Evolutionary conservation across 768 basidiomycete species (phyloP), one percentile per base, ranked within the genome.

Genomic region (Pulveroboletus ravenelii): DNA sequence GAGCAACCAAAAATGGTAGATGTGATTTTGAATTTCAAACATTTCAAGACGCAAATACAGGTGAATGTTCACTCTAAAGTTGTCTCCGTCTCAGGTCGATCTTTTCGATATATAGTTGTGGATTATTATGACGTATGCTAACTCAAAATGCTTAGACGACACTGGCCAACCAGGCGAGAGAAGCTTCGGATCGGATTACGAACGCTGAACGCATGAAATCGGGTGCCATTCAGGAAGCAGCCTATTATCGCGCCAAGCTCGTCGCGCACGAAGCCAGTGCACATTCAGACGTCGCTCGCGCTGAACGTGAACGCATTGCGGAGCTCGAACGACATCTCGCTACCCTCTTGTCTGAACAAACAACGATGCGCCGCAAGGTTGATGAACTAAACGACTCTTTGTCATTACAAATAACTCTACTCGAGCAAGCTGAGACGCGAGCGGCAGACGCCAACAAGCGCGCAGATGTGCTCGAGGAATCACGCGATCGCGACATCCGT

Each of bases 221-320:
- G 7, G 84, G 80, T 38, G 96, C 96, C 1, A 70, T 89, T 8
- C 91, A 98, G 68, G 96, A 99, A 69, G 89, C 94, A 3, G 91
- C 93, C 1, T 97, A 88, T 72, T 96, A 93, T 65, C 90, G 94
- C 44, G 90, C 94, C 41, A 97, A 98, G 70, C 73, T 95, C n/a
- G 79, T 84, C 3, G 93, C 95, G 0, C 70, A 91, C 45, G 96
- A 98, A 65, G 71, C 79, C 1, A 76, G 79, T 39, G 79, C 82
- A 15, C 78, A 84, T 10, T 62, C 71, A 6, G 93, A 95, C 31
- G 62, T 82, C 2, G 70, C 74, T 30, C 83, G 83, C 27, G 63
- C 94, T 6, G 93, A 96, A 56, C 81, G 84, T 10, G 87, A 92
- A 44, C 89, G 93, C 34, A 69, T 84, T 17, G 62, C 74, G 15